Evolutionary conservation across 345 rosid species (phyloP).

Genomic region (Gossypium australe): DNA sequence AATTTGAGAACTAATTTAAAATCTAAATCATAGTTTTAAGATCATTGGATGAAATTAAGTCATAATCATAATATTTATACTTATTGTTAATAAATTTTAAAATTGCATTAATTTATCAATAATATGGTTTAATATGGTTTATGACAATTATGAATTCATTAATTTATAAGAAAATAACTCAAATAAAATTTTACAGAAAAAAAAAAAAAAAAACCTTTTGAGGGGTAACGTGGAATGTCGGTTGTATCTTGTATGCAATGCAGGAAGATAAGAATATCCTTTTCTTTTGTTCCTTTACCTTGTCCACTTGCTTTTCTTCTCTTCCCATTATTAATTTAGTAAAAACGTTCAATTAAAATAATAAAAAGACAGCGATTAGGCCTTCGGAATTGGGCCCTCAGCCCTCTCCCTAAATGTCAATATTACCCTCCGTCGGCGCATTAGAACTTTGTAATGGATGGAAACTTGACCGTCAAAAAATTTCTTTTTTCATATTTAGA

Average conservation of each 20-base stretch:
- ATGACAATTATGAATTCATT: no score
- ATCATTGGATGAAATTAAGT: no score
- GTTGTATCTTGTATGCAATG: background rate
- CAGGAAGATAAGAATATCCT: constrained; percentile 12
- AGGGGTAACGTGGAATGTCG: background rate
- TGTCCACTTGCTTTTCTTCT: constrained; percentile 1
- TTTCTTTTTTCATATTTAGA: background rate
- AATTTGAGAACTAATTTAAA: no score
- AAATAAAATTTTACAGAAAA: no score
- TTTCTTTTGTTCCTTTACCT: constrained; percentile 10
- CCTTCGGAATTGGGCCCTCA: background rate
- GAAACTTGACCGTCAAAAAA: background rate
- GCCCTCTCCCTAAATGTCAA: background rate
- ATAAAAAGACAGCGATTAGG: background rate
- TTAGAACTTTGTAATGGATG: background rate
- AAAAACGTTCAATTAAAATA: background rate
- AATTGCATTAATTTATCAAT: no score
- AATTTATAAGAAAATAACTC: no score
- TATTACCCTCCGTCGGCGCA: background rate
- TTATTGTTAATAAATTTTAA: no score
- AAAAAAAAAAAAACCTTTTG: no score
- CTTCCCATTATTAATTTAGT: background rate
- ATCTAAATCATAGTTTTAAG: no score
- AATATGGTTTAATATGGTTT: no score
- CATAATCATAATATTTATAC: no score